Percentiles rank a stretch among this genome's conserved stretches.
Evolutionary conservation across 768 basidiomycete species (phyloP).

Genomic region (Psilocybe tampanensis): DNA sequence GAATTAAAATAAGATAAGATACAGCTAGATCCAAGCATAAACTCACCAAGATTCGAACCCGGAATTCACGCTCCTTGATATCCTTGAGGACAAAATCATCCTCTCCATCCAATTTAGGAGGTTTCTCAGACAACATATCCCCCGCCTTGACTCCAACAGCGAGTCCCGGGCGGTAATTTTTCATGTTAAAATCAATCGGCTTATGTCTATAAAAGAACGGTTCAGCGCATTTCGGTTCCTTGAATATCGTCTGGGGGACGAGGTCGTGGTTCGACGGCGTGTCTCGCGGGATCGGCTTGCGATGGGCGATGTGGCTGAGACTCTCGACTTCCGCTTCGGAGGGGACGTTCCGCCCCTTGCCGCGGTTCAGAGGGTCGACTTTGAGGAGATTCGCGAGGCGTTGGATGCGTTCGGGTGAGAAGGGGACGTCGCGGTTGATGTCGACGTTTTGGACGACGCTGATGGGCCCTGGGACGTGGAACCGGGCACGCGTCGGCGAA

Average conservation of each 20-base stretch:
- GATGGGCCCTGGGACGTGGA: background rate
- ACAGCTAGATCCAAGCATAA: background rate
- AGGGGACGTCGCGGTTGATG: background rate
- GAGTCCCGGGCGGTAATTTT: constrained; percentile 17
- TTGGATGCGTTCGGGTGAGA: background rate
- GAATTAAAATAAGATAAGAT: background rate
- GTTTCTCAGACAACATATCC: constrained; percentile 24
- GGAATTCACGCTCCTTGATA: constrained; percentile 30
- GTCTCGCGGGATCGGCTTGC: constrained; percentile 3
- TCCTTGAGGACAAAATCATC: constrained; percentile 22
- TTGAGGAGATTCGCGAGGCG: background rate
- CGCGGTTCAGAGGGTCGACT: background rate
- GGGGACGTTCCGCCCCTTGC: background rate
- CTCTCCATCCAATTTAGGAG: constrained; percentile 19
- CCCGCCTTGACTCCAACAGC: constrained; percentile 32
- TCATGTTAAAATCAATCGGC: constrained; percentile 32
- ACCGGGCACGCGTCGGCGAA: constrained; percentile 10
- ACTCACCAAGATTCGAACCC: constrained; percentile 36
- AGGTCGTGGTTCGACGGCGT: constrained; percentile 21
- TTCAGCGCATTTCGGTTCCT: constrained; percentile 12
- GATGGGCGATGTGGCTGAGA: background rate
- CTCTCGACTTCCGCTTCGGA: background rate
- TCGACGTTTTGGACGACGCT: background rate
- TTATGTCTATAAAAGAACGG: constrained; percentile 19
- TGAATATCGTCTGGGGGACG: constrained; percentile 27